Percentiles rank a stretch among this genome's conserved stretches.
These are phyloP conservation scores for Alternaria hordeiaustralica DNA, from an alignment of 2,329 filamentous ascomycete genomes.

Conservation along the genomic window DNA sequence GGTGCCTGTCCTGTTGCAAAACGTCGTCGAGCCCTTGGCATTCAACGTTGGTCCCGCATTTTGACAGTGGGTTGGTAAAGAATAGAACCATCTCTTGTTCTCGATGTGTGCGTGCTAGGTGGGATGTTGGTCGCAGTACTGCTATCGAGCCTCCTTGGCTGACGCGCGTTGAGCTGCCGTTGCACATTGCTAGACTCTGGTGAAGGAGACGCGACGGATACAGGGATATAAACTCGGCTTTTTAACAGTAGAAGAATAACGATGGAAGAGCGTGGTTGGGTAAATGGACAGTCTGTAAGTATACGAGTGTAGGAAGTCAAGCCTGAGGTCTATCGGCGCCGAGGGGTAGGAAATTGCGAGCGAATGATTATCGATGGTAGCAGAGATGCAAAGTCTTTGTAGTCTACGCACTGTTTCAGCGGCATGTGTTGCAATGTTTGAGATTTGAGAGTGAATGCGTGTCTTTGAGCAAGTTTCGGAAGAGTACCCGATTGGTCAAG, in stretches of 20 bases:
- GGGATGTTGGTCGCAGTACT: conserved; percentile 31
- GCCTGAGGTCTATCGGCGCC: neutral
- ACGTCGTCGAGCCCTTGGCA: conserved; percentile 29
- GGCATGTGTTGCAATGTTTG: neutral
- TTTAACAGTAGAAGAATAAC: neutral
- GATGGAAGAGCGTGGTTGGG: neutral
- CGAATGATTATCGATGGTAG: neutral
- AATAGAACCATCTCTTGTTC: conserved; percentile 34
- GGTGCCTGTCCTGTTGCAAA: conserved; percentile 16
- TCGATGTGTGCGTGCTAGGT: conserved; percentile 6
- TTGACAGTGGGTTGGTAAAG: conserved; percentile 36
- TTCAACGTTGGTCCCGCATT: conserved; percentile 35
- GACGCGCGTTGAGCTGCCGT: conserved; percentile 35
- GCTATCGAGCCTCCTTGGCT: conserved; percentile 48
- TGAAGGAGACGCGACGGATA: neutral
- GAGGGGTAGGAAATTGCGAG: neutral
- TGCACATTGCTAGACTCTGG: conserved; percentile 31
- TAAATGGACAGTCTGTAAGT: neutral
- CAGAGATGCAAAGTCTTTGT: neutral
- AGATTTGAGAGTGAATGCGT: conserved; percentile 35
- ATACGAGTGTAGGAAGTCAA: neutral
- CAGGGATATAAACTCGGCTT: neutral
- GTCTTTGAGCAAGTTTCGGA: conserved; percentile 47
- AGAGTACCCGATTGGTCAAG: conserved; percentile 40
- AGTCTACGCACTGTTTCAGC: neutral